Base-by-base conservation (phyloP, 2,329 filamentous ascomycete genomes). In the Pochonia chlamydosporia region DNA sequence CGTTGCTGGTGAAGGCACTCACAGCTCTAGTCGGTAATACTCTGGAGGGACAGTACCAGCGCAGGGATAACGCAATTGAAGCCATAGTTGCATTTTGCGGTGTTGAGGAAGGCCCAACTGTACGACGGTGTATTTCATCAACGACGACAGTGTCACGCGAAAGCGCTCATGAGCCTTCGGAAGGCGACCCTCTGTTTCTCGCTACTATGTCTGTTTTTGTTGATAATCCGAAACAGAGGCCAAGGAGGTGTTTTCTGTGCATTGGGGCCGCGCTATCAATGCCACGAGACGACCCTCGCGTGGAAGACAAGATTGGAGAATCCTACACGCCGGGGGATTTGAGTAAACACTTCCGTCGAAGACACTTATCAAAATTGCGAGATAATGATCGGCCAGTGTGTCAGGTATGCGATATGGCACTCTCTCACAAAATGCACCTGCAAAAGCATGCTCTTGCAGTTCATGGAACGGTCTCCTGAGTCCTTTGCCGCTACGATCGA, bases 391-490 rank as follows among this genome's bases (percentile, higher is more conserved):
- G 39, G 18, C 37, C 30, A 26, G 18, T 47, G 21, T 52, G 41
- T 36, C 36, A n/a, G n/a, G n/a, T n/a, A n/a, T n/a, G n/a, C n/a
- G n/a, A n/a, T n/a, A n/a, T n/a, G n/a, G n/a, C n/a, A n/a, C n/a
- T n/a, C n/a, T n/a, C n/a, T n/a, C n/a, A n/a, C n/a, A n/a, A n/a
- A 40, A 58, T 57, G 40, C 66, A 69, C 46, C 47, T 60, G 1
- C 61, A 64, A 59, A 0, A 67, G 59, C 28, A 56, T 64, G 5
- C 59, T 68, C 41, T 64, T 66, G 0, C 61, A 67, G 1, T 69
- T 61, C 44, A 66, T 69, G n/a, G n/a, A n/a, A n/a, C n/a, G n/a
- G n/a, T n/a, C n/a, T n/a, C n/a, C n/a, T n/a, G n/a, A n/a, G n/a
- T 4, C 28, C 14, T 35, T 20, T 16, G 30, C 26, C 18, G 21